Conservation (phyloP, 2,329 filamentous ascomycete genomes). For the Aspergillus sp. region DNA sequence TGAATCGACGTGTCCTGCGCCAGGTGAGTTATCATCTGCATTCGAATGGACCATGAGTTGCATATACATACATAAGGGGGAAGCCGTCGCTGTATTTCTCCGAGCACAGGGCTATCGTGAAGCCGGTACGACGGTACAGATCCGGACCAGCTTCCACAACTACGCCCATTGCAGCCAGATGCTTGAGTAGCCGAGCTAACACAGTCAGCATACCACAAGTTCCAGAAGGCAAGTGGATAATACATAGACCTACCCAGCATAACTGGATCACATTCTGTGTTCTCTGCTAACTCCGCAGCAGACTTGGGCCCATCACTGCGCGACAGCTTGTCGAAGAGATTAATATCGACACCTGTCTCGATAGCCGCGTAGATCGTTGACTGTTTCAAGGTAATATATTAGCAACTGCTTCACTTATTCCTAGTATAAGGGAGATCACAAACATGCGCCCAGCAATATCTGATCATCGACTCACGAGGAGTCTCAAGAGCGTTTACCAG, state of each 20-base stretch:
- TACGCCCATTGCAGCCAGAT: slow-evolving; percentile 30
- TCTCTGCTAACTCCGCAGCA: slow-evolving; percentile 13
- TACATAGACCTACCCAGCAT: slow-evolving; percentile 12
- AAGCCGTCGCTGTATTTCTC: slow-evolving; percentile 21
- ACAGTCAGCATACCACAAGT: background rate
- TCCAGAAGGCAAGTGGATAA: background rate
- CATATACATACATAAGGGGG: slow-evolving; percentile 17
- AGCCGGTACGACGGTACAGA: slow-evolving; percentile 28
- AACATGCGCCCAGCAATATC: slow-evolving; percentile 21
- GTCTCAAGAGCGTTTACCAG: slow-evolving; percentile 22
- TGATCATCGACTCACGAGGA: slow-evolving; percentile 22
- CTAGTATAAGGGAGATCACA: background rate
- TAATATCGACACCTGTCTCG: slow-evolving; percentile 17
- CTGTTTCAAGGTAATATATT: slow-evolving; percentile 1
- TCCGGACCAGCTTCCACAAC: slow-evolving; percentile 26
- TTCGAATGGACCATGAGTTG: background rate
- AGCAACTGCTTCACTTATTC: too few relatives aligned
- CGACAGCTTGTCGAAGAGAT: slow-evolving; percentile 16
- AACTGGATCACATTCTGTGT: slow-evolving; percentile 10
- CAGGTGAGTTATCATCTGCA: background rate
- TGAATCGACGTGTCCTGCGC: slow-evolving; percentile 13
- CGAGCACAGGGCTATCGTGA: slow-evolving; percentile 21
- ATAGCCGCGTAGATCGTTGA: slow-evolving; percentile 16
- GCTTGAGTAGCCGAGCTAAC: slow-evolving; percentile 26
- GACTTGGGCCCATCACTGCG: slow-evolving; percentile 16